These are phyloP conservation scores for Curvularia sp. DNA, from an alignment of 2,329 filamentous ascomycete genomes.

Conservation along the genomic window DNA sequence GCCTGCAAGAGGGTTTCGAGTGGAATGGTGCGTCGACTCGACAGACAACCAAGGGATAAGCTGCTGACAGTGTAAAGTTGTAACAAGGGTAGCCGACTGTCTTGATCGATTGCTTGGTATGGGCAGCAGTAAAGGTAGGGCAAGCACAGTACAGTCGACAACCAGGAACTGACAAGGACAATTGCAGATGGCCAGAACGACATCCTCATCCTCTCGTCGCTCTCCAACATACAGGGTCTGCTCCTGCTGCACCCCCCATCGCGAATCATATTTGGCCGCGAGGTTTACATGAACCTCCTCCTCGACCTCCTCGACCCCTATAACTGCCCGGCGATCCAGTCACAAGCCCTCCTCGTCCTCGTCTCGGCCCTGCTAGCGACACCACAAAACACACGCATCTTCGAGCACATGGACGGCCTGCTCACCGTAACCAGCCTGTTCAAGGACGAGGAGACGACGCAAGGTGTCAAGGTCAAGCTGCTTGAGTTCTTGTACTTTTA, in stretches of 20 bases:
- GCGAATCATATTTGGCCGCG: slow-evolving; percentile 82
- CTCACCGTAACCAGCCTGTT: slow-evolving; percentile 91
- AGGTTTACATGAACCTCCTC: slow-evolving; percentile 95
- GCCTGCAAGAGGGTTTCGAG: slow-evolving; percentile 94
- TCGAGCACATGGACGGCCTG: slow-evolving; percentile 90
- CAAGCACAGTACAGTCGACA: background rate
- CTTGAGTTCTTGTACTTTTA: slow-evolving; percentile 99
- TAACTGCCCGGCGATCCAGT: slow-evolving; percentile 92
- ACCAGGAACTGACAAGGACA: slow-evolving; percentile 2
- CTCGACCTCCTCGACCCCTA: slow-evolving; percentile 90
- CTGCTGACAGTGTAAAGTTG: slow-evolving; percentile 60
- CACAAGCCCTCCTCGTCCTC: slow-evolving; percentile 85
- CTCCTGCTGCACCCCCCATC: slow-evolving; percentile 90
- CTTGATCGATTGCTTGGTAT: slow-evolving; percentile 86
- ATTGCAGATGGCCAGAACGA: slow-evolving; percentile 77
- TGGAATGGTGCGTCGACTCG: slow-evolving; percentile 73
- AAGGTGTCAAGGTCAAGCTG: slow-evolving; percentile 93
- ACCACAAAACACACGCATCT: slow-evolving; percentile 86
- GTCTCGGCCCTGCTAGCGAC: slow-evolving; percentile 87
- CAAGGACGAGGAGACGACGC: slow-evolving; percentile 82
- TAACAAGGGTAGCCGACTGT: slow-evolving; percentile 81
- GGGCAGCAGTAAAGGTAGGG: slow-evolving; percentile 60
- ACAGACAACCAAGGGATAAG: background rate
- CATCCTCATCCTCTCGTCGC: slow-evolving; percentile 82
- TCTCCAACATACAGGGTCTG: slow-evolving; percentile 88